Evolutionary conservation across 495 filamentous ascomycete genomes (phyloP).

Genomic region (Aspergillus nidulans): DNA sequence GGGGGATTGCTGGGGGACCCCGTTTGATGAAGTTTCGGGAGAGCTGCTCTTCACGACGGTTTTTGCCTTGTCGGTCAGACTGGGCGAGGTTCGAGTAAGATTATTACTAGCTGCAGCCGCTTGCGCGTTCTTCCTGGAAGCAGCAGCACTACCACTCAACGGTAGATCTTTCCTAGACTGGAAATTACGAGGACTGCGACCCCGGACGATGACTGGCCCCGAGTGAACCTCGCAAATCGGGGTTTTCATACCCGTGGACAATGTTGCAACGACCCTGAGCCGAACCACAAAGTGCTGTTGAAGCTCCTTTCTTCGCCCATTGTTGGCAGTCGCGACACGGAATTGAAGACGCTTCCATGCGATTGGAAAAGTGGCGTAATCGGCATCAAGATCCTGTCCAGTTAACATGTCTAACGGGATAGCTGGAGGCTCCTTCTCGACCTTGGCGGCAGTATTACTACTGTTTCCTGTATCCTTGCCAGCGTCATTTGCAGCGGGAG

Average conservation of each 20-base stretch:
- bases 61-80: constrained; percentile 52
- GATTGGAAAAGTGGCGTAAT: constrained; percentile 76
- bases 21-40: constrained; percentile 35
- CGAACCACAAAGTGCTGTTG: constrained; percentile 79
- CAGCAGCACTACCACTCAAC: constrained; percentile 63
- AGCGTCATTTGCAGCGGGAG: constrained; percentile 62
- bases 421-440: constrained; percentile 61
- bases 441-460: constrained; percentile 47
- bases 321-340: constrained; percentile 83
- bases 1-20: constrained; percentile 30
- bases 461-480: constrained; percentile 32
- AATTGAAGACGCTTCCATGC: constrained; percentile 92
- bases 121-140: constrained; percentile 54
- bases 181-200: constrained; percentile 75
- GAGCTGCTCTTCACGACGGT: constrained; percentile 41
- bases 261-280: constrained; percentile 66
- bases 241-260: constrained; percentile 64
- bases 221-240: constrained; percentile 68
- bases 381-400: constrained; percentile 71
- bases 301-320: constrained; percentile 71
- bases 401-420: constrained; percentile 70
- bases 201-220: constrained; percentile 71
- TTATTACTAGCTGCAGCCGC: constrained; percentile 27
- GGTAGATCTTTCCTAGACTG: constrained; percentile 73
- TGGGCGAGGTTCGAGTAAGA: constrained; percentile 44